phyloP scores from a whole-genome alignment of 768 basidiomycete species.

The Mycena epipterygia region DNA sequence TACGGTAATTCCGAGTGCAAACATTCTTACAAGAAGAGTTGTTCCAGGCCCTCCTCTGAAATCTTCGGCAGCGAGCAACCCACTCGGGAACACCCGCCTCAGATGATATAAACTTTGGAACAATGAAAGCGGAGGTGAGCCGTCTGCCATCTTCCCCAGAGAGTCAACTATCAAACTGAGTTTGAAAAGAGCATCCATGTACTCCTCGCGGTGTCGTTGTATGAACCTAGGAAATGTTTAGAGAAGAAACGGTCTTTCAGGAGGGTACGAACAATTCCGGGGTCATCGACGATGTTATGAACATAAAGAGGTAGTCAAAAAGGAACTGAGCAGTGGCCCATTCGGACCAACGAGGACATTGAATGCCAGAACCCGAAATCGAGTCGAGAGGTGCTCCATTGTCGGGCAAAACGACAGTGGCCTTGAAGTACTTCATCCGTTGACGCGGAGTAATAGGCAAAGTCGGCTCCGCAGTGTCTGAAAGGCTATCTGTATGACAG shows the following conservation, averaged over 20 bases:
- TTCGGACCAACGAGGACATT: slow-evolving; percentile 18
- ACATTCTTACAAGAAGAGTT: slow-evolving; percentile 12
- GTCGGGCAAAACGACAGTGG: slow-evolving; percentile 5
- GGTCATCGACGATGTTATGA: slow-evolving; percentile 7
- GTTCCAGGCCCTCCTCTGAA: slow-evolving; percentile 13
- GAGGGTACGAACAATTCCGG: slow-evolving; percentile 6
- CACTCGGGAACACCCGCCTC: slow-evolving; percentile 24
- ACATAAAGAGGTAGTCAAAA: slow-evolving; percentile 22
- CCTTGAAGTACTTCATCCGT: neutral
- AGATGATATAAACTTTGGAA: slow-evolving; percentile 26
- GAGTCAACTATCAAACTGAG: neutral
- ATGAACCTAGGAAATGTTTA: slow-evolving; percentile 9
- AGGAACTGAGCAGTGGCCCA: slow-evolving; percentile 22
- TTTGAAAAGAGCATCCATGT: slow-evolving; percentile 19
- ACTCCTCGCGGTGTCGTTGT: slow-evolving; percentile 3
- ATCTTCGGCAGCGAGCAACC: slow-evolving; percentile 15
- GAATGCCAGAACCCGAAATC: no score
- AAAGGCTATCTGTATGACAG: no score
- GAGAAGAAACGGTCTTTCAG: neutral
- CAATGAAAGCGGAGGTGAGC: slow-evolving; percentile 16
- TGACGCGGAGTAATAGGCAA: neutral
- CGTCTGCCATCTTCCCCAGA: slow-evolving; percentile 23
- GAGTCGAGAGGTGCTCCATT: neutral
- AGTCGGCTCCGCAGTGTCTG: neutral
- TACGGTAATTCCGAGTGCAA: slow-evolving; percentile 19